Conservation (phyloP, 2,329 filamentous ascomycete genomes). For the Monilinia fructicola region DNA sequence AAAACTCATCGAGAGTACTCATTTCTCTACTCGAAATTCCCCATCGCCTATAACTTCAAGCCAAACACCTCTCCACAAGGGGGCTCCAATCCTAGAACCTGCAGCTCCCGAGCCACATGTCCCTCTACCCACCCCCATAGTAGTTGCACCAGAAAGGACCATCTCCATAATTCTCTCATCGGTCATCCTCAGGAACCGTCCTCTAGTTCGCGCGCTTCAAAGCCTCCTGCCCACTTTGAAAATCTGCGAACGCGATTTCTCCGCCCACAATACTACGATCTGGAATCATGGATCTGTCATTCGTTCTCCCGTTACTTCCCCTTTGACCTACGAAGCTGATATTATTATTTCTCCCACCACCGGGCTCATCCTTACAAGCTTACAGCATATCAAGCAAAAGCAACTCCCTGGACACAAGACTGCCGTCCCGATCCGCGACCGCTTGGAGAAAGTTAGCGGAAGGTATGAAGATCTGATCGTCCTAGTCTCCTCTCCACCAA, state of each 20-base stretch:
- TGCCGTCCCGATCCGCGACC: slow-evolving; percentile 52
- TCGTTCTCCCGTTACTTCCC: slow-evolving; percentile 43
- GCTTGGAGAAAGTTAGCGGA: slow-evolving; percentile 52
- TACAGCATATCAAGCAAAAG: slow-evolving; percentile 71
- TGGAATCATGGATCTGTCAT: slow-evolving; percentile 42
- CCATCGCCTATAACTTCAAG: background rate
- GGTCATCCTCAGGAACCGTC: slow-evolving; percentile 46
- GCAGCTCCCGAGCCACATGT: slow-evolving; percentile 15
- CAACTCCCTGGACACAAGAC: slow-evolving; percentile 61
- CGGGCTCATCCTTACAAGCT: slow-evolving; percentile 68
- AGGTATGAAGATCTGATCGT: slow-evolving; percentile 69
- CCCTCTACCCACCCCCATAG: slow-evolving; percentile 29
- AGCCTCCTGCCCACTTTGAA: slow-evolving; percentile 49
- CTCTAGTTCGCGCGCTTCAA: slow-evolving; percentile 52
- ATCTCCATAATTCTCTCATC: slow-evolving; percentile 54
- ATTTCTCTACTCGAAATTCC: slow-evolving; percentile 31
- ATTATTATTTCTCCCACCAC: slow-evolving; percentile 67
- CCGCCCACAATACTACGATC: slow-evolving; percentile 41
- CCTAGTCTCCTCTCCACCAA: slow-evolving; percentile 59
- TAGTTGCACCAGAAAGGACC: slow-evolving; percentile 29
- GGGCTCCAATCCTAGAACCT: slow-evolving; percentile 23
- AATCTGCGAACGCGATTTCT: slow-evolving; percentile 62
- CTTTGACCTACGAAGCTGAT: slow-evolving; percentile 63
- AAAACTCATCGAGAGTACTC: slow-evolving; percentile 36
- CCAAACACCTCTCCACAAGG: too few relatives aligned